These are phyloP conservation scores for Annulohypoxylon truncatum DNA, from an alignment of 2,329 filamentous ascomycete species.

Conservation along the genomic window DNA sequence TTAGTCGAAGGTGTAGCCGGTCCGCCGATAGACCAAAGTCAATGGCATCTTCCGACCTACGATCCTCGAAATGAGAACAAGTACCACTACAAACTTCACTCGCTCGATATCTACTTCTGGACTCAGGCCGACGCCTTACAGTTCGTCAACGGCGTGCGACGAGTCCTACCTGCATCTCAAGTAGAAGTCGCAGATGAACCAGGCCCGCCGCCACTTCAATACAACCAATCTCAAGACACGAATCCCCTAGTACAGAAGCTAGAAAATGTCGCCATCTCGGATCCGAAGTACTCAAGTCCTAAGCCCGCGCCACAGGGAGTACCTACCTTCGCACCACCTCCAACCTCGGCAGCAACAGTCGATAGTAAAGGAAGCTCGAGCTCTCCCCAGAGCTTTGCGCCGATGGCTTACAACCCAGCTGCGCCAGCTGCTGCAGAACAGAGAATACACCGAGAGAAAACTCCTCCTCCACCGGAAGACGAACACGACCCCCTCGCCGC, in stretches of 20 bases:
- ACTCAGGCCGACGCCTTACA: conserved; percentile 76
- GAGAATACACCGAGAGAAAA: conserved; percentile 80
- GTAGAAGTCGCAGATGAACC: conserved; percentile 75
- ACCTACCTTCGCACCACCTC: conserved; percentile 57
- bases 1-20: conserved; percentile 65
- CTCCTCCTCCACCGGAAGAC: conserved; percentile 77
- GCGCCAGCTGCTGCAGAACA: conserved; percentile 80
- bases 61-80: conserved; percentile 80
- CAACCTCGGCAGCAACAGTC: conserved; percentile 51
- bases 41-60: conserved; percentile 81
- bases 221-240: conserved; percentile 58
- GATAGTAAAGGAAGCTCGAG: conserved; percentile 48
- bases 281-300: conserved; percentile 59
- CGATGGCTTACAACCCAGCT: conserved; percentile 82
- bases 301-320: conserved; percentile 42
- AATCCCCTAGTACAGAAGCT: conserved; percentile 79
- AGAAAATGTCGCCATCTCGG: conserved; percentile 75
- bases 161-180: conserved; percentile 70
- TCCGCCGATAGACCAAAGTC: conserved; percentile 56
- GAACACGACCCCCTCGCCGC: conserved; percentile 68
- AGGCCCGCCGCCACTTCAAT: conserved; percentile 57
- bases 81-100: conserved; percentile 82
- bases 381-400: conserved; percentile 62
- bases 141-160: conserved; percentile 75
- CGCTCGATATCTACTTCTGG: conserved; percentile 84